Evolutionary conservation across 2,329 filamentous ascomycete species (phyloP).

Genomic region (Verticillium klebahnii): DNA sequence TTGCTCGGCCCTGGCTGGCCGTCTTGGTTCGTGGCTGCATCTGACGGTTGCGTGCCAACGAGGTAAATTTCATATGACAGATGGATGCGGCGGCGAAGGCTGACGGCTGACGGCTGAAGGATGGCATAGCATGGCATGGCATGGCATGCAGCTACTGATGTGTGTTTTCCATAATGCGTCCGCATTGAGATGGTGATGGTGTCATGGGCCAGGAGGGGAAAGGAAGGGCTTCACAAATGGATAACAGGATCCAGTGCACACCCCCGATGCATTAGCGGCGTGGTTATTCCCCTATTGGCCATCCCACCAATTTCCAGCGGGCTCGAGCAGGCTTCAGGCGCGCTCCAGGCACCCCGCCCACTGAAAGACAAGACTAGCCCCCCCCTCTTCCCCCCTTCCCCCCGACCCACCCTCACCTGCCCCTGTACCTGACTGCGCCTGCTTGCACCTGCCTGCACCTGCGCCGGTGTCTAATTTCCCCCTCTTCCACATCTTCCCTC

Average conservation of each 20-base stretch:
- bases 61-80: not conserved
- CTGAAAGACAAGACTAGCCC: not conserved
- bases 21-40: not conserved
- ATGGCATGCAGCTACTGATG: not conserved
- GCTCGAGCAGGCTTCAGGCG: not conserved
- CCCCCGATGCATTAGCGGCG: not conserved
- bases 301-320: not conserved
- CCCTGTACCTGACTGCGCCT: not conserved
- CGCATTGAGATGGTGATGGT: not conserved
- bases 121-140: not conserved
- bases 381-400: no score
- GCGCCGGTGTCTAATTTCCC: not conserved
- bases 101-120: not conserved
- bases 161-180: not conserved
- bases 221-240: not conserved
- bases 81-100: not conserved
- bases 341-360: no score
- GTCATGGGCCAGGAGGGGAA: not conserved
- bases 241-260: not conserved
- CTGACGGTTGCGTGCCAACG: not conserved
- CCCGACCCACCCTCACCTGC: not conserved
- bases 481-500: not conserved
- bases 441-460: not conserved
- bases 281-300: not conserved
- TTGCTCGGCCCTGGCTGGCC: not conserved